Percentiles rank a stretch among this genome's conserved stretches.
Conservation (phyloP, 2,329 filamentous ascomycete species). For the Pseudopithomyces maydicus region DNA sequence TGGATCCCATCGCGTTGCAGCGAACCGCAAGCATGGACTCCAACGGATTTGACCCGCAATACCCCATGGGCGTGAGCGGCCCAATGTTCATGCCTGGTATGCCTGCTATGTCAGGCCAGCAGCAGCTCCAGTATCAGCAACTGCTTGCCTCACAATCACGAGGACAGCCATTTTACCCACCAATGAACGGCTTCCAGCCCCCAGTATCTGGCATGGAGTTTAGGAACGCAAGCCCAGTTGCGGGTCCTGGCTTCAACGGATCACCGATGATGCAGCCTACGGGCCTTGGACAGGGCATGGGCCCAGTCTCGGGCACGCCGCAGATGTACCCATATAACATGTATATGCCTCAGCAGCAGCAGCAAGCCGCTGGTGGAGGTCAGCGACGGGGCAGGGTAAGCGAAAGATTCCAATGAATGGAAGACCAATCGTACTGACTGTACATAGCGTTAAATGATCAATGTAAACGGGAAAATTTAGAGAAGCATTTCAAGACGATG, state of each 20-base stretch:
- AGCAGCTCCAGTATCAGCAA: slow-evolving; percentile 63
- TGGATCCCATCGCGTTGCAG: slow-evolving; percentile 51
- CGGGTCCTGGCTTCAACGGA: slow-evolving; percentile 46
- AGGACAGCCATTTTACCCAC: slow-evolving; percentile 49
- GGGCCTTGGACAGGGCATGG: slow-evolving; percentile 47
- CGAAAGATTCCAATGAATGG: slow-evolving; percentile 30
- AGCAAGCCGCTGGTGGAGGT: slow-evolving; percentile 51
- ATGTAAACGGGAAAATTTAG: neutral
- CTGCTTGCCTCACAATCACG: slow-evolving; percentile 52
- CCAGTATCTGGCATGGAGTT: slow-evolving; percentile 52
- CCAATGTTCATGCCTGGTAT: slow-evolving; percentile 45
- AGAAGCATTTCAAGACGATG: neutral
- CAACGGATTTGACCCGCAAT: slow-evolving; percentile 52
- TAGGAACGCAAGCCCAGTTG: slow-evolving; percentile 48
- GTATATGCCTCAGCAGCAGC: slow-evolving; percentile 54
- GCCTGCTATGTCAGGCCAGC: slow-evolving; percentile 50
- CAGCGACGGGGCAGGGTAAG: slow-evolving; percentile 61
- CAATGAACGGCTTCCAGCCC: slow-evolving; percentile 48
- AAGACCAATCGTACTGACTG: slow-evolving; percentile 25
- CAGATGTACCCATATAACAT: slow-evolving; percentile 58
- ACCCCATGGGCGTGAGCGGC: slow-evolving; percentile 40
- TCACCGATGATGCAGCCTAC: slow-evolving; percentile 56
- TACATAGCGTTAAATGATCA: slow-evolving; percentile 32
- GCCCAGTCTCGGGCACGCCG: slow-evolving; percentile 31
- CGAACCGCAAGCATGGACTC: slow-evolving; percentile 57